Evolutionary conservation across 148 eudicot species (phyloP).

Genomic region (Fagopyrum homotropicum): DNA sequence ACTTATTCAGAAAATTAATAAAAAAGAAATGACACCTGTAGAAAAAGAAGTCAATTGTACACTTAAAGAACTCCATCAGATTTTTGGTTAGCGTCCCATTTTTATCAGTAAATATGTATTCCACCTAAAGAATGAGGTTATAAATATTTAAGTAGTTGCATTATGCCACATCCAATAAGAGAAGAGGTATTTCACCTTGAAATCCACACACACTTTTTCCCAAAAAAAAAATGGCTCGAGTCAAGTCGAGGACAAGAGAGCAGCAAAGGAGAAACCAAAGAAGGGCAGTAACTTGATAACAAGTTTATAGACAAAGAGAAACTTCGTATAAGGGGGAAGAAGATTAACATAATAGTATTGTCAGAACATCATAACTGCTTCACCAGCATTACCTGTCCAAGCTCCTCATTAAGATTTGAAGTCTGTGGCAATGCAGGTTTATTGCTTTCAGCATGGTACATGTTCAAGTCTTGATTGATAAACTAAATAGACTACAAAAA

Average conservation of each 20-base stretch:
- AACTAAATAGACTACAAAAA: constrained; percentile 83
- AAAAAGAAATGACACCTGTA: constrained; percentile 43
- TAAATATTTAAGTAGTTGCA: constrained; percentile 7
- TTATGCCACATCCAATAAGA: neutral
- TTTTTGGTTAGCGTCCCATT: constrained; percentile 94
- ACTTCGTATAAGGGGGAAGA: neutral
- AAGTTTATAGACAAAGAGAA: neutral
- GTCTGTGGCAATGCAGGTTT: constrained; percentile 95
- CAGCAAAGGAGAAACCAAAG: neutral
- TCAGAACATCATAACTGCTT: neutral
- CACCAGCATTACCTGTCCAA: constrained; percentile 75
- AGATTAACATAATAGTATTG: neutral
- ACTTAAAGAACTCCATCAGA: constrained; percentile 97
- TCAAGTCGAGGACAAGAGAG: neutral
- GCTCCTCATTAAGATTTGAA: constrained; percentile 98
- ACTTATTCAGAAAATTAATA: neutral
- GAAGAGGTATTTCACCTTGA: neutral
- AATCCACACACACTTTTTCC: neutral
- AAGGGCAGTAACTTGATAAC: neutral
- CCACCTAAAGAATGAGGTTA: constrained; percentile 53
- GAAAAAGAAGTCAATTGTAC: constrained; percentile 98
- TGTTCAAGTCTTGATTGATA: constrained; percentile 88
- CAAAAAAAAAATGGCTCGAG: neutral
- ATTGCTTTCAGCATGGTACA: constrained; percentile 86
- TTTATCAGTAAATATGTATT: constrained; percentile 91